phyloP scores from a whole-genome alignment of 148 eudicot genomes.

The Bassia scoparia region DNA sequence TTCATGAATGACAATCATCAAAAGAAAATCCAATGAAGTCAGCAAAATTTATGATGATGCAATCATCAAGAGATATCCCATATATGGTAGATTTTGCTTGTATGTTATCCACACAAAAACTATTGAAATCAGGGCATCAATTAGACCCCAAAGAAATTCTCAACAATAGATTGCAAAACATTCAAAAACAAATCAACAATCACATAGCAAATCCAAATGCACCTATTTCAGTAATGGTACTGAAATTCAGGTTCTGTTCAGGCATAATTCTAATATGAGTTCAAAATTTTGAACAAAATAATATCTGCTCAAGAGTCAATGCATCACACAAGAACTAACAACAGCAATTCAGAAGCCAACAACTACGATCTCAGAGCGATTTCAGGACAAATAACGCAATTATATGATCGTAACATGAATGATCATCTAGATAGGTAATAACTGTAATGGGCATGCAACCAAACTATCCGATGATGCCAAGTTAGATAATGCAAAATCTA shows the following conservation, averaged over 20 bases:
- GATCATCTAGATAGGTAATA: neutral
- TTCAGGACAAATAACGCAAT: slow-evolving; percentile 1
- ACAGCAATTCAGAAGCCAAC: slow-evolving; percentile 5
- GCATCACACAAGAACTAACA: neutral
- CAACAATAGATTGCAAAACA: neutral
- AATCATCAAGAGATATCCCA: too few relatives aligned
- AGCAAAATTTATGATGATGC: too few relatives aligned
- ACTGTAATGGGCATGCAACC: neutral
- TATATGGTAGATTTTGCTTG: neutral
- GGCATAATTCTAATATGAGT: neutral
- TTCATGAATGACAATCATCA: slow-evolving; percentile 3
- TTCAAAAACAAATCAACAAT: neutral
- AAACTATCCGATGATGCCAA: neutral
- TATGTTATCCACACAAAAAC: neutral
- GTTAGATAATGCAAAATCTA: neutral
- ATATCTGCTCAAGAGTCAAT: neutral
- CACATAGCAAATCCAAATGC: neutral
- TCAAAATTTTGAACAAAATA: neutral
- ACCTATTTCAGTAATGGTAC: neutral
- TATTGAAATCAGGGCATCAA: neutral
- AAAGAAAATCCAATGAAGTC: too few relatives aligned
- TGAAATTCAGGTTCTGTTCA: neutral
- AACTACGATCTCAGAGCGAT: neutral
- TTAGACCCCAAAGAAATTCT: neutral
- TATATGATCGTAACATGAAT: neutral